These are phyloP conservation scores for Heimioporus sp. DNA, from an alignment of 768 basidiomycete genomes.

Conservation along the genomic window DNA sequence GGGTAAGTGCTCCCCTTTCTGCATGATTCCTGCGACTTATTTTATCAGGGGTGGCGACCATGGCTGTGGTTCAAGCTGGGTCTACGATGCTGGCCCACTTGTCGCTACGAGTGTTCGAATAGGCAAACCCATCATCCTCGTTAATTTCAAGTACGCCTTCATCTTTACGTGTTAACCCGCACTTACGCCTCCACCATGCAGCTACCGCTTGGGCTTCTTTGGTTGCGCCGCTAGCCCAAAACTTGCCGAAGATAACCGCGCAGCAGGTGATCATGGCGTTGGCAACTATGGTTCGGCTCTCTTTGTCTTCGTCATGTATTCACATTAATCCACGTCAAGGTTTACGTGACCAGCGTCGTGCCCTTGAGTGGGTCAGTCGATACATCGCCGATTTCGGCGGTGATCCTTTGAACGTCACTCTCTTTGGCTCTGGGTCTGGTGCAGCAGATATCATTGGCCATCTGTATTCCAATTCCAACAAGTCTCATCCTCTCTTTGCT, in stretches of 20 bases:
- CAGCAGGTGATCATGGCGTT: constrained; percentile 63
- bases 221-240: constrained; percentile 70
- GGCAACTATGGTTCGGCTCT: constrained; percentile 68
- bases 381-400: constrained; percentile 67
- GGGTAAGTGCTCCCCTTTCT: constrained; percentile 48
- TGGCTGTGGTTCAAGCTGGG: constrained; percentile 75
- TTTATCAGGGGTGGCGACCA: constrained; percentile 61
- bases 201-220: constrained; percentile 75
- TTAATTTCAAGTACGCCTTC: constrained; percentile 69
- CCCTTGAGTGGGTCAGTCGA: constrained; percentile 61
- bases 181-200: constrained; percentile 26
- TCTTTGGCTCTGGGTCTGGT: constrained; percentile 42
- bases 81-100: constrained; percentile 70
- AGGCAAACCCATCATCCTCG: constrained; percentile 65
- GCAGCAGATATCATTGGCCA: constrained; percentile 59
- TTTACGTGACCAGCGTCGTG: constrained; percentile 61
- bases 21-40: constrained; percentile 17
- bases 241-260: constrained; percentile 65
- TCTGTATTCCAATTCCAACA: constrained; percentile 63
- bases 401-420: constrained; percentile 48
- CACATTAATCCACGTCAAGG: constrained; percentile 35
- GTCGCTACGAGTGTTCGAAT: constrained; percentile 64
- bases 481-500: constrained; percentile 58
- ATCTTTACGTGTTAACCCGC: constrained; percentile 16
- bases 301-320: constrained; percentile 1